Percentiles rank a stretch among this genome's conserved stretches.
Evolutionary conservation across 208 protist species (phyloP).

Genomic region (Wallacemonas sp.): DNA sequence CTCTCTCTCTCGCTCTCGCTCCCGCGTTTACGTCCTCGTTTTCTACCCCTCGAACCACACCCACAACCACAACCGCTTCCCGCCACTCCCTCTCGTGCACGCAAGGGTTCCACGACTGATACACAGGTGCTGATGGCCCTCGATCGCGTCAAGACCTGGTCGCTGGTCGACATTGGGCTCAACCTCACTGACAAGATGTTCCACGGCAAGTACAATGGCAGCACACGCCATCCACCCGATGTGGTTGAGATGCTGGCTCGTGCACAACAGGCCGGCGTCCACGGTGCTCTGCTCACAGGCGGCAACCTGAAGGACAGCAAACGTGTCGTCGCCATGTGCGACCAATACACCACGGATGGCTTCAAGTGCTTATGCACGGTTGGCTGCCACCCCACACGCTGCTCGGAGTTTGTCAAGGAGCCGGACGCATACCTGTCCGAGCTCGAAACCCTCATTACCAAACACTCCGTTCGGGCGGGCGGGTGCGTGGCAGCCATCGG

Average conservation of each 20-base stretch:
- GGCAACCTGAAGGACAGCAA: slow-evolving; percentile 56
- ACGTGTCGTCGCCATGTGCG: slow-evolving; percentile 60
- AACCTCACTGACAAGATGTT: slow-evolving; percentile 89
- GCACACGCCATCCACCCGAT: slow-evolving; percentile 51
- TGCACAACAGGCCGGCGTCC: slow-evolving; percentile 50
- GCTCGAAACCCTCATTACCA: slow-evolving; percentile 52
- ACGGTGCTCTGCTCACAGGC: slow-evolving; percentile 76
- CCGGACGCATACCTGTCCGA: slow-evolving; percentile 49
- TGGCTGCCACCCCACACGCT: slow-evolving; percentile 90
- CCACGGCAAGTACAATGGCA: slow-evolving; percentile 66
- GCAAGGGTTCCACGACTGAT: neutral
- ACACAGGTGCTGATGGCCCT: neutral
- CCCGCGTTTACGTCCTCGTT: too few relatives aligned
- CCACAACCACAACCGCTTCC: too few relatives aligned
- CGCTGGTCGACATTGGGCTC: slow-evolving; percentile 84
- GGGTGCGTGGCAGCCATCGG: slow-evolving; percentile 85
- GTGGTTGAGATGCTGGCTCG: slow-evolving; percentile 63
- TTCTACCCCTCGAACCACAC: too few relatives aligned
- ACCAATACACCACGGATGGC: slow-evolving; percentile 33
- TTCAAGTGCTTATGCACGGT: slow-evolving; percentile 72
- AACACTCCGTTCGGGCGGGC: slow-evolving; percentile 45
- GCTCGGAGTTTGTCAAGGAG: slow-evolving; percentile 67
- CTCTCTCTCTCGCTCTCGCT: neutral
- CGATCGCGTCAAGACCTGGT: slow-evolving; percentile 20
- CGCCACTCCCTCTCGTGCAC: neutral